These are phyloP conservation scores for Raffaelea ambrosiae DNA, from an alignment of 2,329 filamentous ascomycete species.

Conservation along the genomic window DNA sequence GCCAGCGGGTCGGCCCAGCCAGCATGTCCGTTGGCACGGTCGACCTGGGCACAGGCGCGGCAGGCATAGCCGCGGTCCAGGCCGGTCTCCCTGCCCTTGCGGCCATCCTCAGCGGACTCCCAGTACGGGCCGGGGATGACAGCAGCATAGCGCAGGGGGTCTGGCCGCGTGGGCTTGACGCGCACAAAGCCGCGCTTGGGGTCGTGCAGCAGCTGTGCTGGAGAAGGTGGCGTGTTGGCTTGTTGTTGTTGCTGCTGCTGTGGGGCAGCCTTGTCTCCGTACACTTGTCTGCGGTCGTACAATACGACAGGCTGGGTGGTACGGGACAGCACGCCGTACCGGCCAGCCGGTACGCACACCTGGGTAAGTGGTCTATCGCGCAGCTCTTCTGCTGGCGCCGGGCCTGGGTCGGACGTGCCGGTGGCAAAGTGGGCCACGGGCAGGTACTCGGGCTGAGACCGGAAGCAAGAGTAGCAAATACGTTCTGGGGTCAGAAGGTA, in stretches of 20 bases:
- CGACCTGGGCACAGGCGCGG: conserved; percentile 11
- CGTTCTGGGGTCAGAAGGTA: conserved; percentile 13
- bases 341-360: conserved; percentile 9
- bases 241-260: not conserved
- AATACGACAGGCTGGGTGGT: conserved; percentile 9
- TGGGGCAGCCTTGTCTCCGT: not conserved
- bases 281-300: conserved; percentile 8
- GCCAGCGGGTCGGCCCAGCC: conserved; percentile 13
- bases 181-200: not conserved
- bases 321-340: conserved; percentile 11
- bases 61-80: conserved; percentile 11
- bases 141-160: conserved; percentile 11
- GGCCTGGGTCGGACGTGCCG: not conserved
- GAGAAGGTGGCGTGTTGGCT: too few relatives aligned
- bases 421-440: conserved; percentile 6
- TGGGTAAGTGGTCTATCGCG: not conserved
- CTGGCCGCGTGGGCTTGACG: conserved; percentile 1
- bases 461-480: conserved; percentile 13
- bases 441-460: conserved; percentile 11
- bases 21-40: conserved; percentile 4
- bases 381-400: not conserved
- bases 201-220: too few relatives aligned
- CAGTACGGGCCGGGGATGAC: conserved; percentile 13
- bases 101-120: not conserved
- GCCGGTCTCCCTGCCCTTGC: not conserved